Evolutionary conservation across 1,139 yeast species (phyloP).

Genomic region (Blastobotrys arbuscula): DNA sequence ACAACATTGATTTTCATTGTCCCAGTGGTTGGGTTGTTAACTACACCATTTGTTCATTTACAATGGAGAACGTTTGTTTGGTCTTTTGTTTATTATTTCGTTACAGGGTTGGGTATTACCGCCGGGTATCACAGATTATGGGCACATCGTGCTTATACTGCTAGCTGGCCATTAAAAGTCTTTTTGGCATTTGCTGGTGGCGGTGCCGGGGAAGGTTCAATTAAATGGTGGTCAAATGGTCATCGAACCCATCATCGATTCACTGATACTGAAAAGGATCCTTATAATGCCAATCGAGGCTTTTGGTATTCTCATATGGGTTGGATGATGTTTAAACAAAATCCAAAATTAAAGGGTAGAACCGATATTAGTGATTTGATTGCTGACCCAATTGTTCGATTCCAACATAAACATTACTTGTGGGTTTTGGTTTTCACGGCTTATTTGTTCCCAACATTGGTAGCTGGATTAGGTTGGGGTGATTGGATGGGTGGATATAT

Average conservation of each 20-base stretch:
- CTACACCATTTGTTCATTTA: constrained; percentile 53
- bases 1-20: constrained; percentile 65
- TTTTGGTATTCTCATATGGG: constrained; percentile 96
- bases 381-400: constrained; percentile 82
- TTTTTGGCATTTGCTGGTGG: constrained; percentile 85
- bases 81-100: constrained; percentile 55
- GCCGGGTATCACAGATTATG: constrained; percentile 90
- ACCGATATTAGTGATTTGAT: constrained; percentile 92
- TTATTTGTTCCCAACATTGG: constrained; percentile 63
- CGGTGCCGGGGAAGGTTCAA: constrained; percentile 93
- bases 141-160: constrained; percentile 87
- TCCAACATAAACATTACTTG: constrained; percentile 91
- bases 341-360: constrained; percentile 91
- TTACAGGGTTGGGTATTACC: constrained; percentile 86
- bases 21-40: constrained; percentile 59
- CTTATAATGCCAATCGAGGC: constrained; percentile 94
- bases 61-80: constrained; percentile 54
- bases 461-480: constrained; percentile 79
- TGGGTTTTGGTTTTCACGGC: constrained; percentile 60
- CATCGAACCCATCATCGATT: constrained; percentile 97
- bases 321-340: constrained; percentile 92
- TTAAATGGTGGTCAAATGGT: constrained; percentile 98
- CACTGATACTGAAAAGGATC: constrained; percentile 95
- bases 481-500: constrained; percentile 91
- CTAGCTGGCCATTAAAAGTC: constrained; percentile 61